Percentiles rank a stretch among this genome's conserved stretches.
phyloP scores from a whole-genome alignment of 1,284 basidiomycete species.

The Malassezia obtusa region DNA sequence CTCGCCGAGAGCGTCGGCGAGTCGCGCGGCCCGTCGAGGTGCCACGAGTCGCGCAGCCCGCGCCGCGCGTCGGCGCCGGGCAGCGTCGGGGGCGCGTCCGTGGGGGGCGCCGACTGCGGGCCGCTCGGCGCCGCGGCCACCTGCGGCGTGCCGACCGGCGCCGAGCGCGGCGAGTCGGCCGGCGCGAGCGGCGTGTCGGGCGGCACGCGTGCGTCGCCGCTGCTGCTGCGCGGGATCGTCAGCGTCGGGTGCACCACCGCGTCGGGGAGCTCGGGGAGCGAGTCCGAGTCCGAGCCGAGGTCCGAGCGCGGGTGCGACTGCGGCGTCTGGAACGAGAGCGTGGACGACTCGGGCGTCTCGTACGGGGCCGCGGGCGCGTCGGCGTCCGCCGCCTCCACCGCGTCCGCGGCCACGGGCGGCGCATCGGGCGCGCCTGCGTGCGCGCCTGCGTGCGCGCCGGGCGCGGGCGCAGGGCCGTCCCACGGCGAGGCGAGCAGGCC shows the following conservation, averaged over 20 bases:
- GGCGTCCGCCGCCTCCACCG: too few species aligned
- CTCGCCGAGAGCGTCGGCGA: not conserved
- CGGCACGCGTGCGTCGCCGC: too few species aligned
- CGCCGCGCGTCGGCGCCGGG: not conserved
- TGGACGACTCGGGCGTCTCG: not conserved
- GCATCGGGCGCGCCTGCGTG: too few species aligned
- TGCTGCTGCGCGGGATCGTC: too few species aligned
- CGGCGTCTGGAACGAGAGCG: not conserved
- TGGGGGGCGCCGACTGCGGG: not conserved
- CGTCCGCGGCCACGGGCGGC: too few species aligned
- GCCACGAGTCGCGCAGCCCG: not conserved
- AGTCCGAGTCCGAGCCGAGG: not conserved
- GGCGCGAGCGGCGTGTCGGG: too few species aligned
- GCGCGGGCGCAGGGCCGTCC: too few species aligned
- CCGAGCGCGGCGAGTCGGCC: not conserved
- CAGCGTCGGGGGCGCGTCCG: not conserved
- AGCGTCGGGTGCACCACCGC: too few species aligned
- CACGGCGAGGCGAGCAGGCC: too few species aligned
- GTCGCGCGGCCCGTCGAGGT: not conserved
- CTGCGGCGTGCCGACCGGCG: not conserved
- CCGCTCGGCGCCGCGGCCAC: not conserved
- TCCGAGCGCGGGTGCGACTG: not conserved
- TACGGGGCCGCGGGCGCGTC: too few species aligned
- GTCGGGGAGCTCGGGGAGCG: not conserved
- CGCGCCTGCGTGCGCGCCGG: too few species aligned